Evolutionary conservation across 495 filamentous ascomycete species (phyloP).

Genomic region (Copromyces sp.): DNA sequence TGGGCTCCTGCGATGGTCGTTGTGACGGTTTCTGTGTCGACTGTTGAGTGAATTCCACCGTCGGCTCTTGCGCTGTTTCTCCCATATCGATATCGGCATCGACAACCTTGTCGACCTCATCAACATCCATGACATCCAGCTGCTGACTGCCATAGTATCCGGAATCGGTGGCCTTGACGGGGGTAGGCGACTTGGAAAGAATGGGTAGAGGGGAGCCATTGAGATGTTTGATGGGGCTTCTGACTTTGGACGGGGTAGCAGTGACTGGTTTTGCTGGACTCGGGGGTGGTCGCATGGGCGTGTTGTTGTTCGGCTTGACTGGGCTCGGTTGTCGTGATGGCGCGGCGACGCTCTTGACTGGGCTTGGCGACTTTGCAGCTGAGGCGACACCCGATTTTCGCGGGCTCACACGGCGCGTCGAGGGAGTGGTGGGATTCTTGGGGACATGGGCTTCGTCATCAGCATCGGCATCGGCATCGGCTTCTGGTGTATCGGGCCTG

Average conservation of each 20-base stretch:
- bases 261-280: constrained; percentile 14
- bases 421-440: background rate
- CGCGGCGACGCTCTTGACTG: constrained; percentile 4
- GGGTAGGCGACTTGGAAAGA: constrained; percentile 11
- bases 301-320: background rate
- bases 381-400: background rate
- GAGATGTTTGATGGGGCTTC: constrained; percentile 6
- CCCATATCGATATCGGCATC: constrained; percentile 12
- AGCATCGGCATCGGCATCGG: background rate
- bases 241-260: constrained; percentile 7
- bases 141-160: constrained; percentile 69
- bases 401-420: background rate
- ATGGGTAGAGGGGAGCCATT: constrained; percentile 5
- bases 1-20: background rate
- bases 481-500: background rate
- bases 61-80: background rate
- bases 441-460: background rate
- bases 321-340: background rate
- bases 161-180: constrained; percentile 43
- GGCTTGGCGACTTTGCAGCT: constrained; percentile 24
- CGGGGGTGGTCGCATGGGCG: constrained; percentile 15
- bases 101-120: constrained; percentile 16
- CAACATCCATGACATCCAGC: constrained; percentile 28
- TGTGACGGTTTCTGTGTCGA: background rate
- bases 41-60: background rate